A percentile compares a stretch with the other conserved stretches of the same genome.
phyloP scores from a whole-genome alignment of 129 eudicot species.

The Artemisia argyi region DNA sequence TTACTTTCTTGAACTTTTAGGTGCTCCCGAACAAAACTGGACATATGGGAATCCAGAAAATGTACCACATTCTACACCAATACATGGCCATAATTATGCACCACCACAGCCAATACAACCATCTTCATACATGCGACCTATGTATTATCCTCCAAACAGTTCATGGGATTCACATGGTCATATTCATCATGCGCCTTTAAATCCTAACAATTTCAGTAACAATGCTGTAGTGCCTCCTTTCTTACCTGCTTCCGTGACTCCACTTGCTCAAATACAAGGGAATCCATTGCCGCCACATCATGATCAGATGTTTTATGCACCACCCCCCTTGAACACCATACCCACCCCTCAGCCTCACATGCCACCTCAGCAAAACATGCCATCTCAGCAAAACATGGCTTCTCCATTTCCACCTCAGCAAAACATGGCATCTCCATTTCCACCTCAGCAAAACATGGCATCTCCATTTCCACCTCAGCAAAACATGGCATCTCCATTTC shows the following conservation, averaged over 20 bases:
- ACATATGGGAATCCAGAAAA: slow-evolving; percentile 50
- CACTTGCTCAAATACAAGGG: slow-evolving; percentile 66
- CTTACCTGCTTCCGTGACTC: slow-evolving; percentile 87
- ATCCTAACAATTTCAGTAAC: slow-evolving; percentile 35
- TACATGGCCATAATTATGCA: slow-evolving; percentile 48
- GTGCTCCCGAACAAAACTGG: slow-evolving; percentile 63
- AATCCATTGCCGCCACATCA: slow-evolving; percentile 62
- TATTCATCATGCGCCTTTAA: slow-evolving; percentile 46
- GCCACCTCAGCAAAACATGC: slow-evolving; percentile 38
- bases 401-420: slow-evolving; percentile 29
- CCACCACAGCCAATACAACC: slow-evolving; percentile 61
- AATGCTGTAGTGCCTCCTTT: slow-evolving; percentile 59
- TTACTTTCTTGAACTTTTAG: slow-evolving; percentile 27
- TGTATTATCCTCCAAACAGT: slow-evolving; percentile 64
- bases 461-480: slow-evolving; percentile 61
- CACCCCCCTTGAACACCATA: slow-evolving; percentile 32
- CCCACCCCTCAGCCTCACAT: slow-evolving; percentile 29
- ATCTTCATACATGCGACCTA: slow-evolving; percentile 56
- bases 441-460: slow-evolving; percentile 38
- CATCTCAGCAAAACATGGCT: slow-evolving; percentile 30
- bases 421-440: slow-evolving; percentile 35
- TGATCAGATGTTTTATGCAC: slow-evolving; percentile 59
- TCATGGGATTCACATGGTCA: slow-evolving; percentile 71
- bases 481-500: slow-evolving; percentile 45
- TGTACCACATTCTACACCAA: slow-evolving; percentile 46